Evolutionary conservation across 352 stramenopile genomes (phyloP).

Genomic region (Pythium chondricola): DNA sequence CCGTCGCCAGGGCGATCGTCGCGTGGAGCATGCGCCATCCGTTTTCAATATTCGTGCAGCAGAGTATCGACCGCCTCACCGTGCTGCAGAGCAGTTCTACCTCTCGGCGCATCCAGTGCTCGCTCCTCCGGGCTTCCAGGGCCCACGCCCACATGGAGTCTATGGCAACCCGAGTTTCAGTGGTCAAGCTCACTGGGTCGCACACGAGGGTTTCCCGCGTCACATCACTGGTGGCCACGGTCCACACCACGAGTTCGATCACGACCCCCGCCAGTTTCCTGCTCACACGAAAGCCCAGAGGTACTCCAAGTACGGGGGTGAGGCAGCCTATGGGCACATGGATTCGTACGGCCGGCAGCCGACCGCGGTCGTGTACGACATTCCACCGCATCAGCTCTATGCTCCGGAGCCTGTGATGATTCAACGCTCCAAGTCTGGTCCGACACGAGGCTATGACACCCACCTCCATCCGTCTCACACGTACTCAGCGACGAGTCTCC

Average conservation of each 20-base stretch:
- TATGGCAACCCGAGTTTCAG: slow-evolving; percentile 11
- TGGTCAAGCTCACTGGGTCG: too few relatives aligned
- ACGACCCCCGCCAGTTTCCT: too few relatives aligned
- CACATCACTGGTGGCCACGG: too few relatives aligned
- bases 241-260: too few relatives aligned
- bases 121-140: slow-evolving; percentile 18
- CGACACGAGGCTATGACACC: slow-evolving; percentile 6
- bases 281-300: too few relatives aligned
- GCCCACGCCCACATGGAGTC: slow-evolving; percentile 2
- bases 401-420: neutral
- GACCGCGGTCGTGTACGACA: neutral
- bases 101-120: slow-evolving; percentile 1
- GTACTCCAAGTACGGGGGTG: slow-evolving; percentile 7
- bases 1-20: neutral
- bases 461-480: slow-evolving; percentile 54
- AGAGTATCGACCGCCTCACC: slow-evolving; percentile 10
- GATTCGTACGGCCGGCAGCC: slow-evolving; percentile 1
- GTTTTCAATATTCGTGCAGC: neutral
- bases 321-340: slow-evolving; percentile 1
- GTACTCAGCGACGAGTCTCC: slow-evolving; percentile 61
- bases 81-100: slow-evolving; percentile 7
- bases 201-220: too few relatives aligned
- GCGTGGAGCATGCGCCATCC: neutral
- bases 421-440: slow-evolving; percentile 15
- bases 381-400: slow-evolving; percentile 11